These are phyloP conservation scores for Talaromyces adpressus DNA, from an alignment of 495 filamentous ascomycete species.

Conservation along the genomic window DNA sequence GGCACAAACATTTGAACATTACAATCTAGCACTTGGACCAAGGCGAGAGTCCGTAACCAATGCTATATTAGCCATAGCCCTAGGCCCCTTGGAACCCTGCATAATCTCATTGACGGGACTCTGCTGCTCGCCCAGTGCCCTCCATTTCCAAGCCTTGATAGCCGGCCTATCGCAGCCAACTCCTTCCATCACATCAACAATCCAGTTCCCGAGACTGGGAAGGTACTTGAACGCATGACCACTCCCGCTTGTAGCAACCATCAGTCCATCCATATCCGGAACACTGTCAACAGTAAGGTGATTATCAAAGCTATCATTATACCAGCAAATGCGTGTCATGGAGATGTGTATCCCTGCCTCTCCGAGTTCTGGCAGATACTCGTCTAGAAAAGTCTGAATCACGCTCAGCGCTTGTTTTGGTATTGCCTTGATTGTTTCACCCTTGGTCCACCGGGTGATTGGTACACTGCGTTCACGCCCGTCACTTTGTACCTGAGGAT, in stretches of 20 bases:
- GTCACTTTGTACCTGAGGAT: constrained; percentile 20
- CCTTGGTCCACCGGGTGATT: constrained; percentile 19
- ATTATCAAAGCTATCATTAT: constrained; percentile 60
- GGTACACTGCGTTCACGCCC: constrained; percentile 27
- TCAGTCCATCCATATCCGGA: constrained; percentile 49
- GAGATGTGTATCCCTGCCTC: constrained; percentile 22
- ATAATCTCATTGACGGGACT: constrained; percentile 21
- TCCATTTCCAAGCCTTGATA: constrained; percentile 24
- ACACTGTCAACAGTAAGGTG: constrained; percentile 64
- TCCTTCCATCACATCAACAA: constrained; percentile 52
- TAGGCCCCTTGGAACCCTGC: constrained; percentile 16
- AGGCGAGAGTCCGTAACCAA: constrained; percentile 1
- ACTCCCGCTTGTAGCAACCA: constrained; percentile 67
- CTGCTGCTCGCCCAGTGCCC: constrained; percentile 16
- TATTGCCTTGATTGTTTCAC: constrained; percentile 11
- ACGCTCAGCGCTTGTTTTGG: constrained; percentile 12
- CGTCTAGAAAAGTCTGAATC: constrained; percentile 23
- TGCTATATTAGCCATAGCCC: neutral
- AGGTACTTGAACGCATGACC: constrained; percentile 79
- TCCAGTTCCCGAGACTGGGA: constrained; percentile 64
- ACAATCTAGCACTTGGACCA: neutral
- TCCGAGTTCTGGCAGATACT: constrained; percentile 26
- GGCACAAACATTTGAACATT: neutral
- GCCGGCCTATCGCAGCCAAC: constrained; percentile 14
- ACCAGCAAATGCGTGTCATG: constrained; percentile 70